Conservation (phyloP, 2,329 filamentous ascomycete genomes). For the Myriosclerotinia duriaeana region DNA sequence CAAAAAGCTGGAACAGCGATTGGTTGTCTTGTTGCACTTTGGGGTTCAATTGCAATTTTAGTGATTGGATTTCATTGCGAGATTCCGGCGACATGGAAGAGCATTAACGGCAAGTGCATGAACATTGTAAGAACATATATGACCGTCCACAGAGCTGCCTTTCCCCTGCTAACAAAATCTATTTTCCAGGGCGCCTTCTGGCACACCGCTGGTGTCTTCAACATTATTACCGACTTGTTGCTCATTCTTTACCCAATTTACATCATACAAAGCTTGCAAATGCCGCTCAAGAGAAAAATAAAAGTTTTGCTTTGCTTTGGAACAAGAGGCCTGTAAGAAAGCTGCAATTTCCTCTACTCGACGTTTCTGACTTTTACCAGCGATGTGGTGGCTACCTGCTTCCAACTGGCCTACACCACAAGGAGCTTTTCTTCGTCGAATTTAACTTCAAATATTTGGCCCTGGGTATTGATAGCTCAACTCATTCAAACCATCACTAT, state of each 20-base stretch:
- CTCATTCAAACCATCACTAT: slow-evolving; percentile 8
- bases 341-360: not conserved
- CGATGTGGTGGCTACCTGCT: not conserved
- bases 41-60: not conserved
- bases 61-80: not conserved
- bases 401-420: slow-evolving; percentile 8
- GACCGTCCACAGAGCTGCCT: too few relatives aligned
- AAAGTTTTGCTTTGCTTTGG: slow-evolving; percentile 7
- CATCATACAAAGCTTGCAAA: not conserved
- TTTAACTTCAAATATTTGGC: not conserved
- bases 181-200: not conserved
- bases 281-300: not conserved
- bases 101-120: not conserved
- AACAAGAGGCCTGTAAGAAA: slow-evolving; percentile 2
- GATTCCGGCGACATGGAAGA: not conserved
- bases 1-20: not conserved
- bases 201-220: not conserved
- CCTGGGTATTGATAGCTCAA: slow-evolving; percentile 1
- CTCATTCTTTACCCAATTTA: slow-evolving; percentile 3
- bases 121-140: not conserved
- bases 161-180: too few relatives aligned
- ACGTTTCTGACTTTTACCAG: not conserved
- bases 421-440: not conserved
- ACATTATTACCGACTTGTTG: not conserved
- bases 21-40: not conserved